Evolutionary conservation across 805 yeast genomes (phyloP).

Genomic region (Cephaloascus fragrans): DNA sequence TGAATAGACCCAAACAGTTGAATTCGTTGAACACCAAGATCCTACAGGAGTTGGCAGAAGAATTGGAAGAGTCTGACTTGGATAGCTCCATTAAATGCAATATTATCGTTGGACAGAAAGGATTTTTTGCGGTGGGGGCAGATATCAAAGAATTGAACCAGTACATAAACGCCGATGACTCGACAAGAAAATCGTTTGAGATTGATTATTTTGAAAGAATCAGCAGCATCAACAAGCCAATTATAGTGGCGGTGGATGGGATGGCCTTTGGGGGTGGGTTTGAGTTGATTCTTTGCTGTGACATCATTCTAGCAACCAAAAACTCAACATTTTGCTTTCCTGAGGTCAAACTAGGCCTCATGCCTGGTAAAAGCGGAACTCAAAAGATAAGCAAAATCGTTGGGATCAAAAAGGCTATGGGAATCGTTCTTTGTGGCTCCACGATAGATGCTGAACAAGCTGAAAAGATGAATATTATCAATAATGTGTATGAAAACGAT

Average conservation of each 20-base stretch:
- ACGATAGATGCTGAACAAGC: constrained; percentile 21
- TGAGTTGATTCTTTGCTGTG: not conserved
- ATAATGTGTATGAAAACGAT: not conserved
- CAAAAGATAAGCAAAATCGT: not conserved
- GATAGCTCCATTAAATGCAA: not conserved
- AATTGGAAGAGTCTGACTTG: not conserved
- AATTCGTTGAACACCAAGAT: not conserved
- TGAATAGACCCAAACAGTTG: not conserved
- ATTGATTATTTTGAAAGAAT: not conserved
- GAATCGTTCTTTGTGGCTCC: constrained; percentile 17
- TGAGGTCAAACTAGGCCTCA: not conserved
- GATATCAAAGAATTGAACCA: not conserved
- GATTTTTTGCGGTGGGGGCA: not conserved
- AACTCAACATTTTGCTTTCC: not conserved
- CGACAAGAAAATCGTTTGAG: not conserved
- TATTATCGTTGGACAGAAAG: not conserved
- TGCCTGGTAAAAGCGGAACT: not conserved
- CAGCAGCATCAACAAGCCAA: not conserved
- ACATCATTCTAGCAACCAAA: not conserved
- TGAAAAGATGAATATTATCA: constrained; percentile 13
- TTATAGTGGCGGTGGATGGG: not conserved
- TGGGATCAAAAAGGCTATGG: not conserved
- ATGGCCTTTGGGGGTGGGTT: not conserved
- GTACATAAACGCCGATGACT: not conserved
- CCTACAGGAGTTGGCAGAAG: not conserved